Evolutionary conservation across 768 basidiomycete species (phyloP).

Genomic region (Pleurotus giganteus): DNA sequence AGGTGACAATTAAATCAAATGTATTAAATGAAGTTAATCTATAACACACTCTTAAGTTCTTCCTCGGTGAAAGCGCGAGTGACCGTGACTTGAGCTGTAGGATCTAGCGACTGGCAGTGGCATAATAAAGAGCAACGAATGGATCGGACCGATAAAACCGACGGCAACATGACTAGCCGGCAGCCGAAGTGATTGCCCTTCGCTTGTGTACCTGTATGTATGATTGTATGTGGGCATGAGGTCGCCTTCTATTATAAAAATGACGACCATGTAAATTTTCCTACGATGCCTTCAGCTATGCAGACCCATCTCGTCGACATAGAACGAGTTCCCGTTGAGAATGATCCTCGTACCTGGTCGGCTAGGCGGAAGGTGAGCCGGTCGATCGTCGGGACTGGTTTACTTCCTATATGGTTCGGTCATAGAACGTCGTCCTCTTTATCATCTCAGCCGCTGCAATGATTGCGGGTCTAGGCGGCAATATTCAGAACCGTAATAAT

Average conservation of each 20-base stretch:
- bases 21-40: too few relatives aligned
- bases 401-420: not conserved
- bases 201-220: too few relatives aligned
- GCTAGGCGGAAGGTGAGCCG: slow-evolving; percentile 47
- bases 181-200: too few relatives aligned
- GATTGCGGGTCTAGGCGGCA: slow-evolving; percentile 56
- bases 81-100: too few relatives aligned
- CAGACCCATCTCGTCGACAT: slow-evolving; percentile 31
- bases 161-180: too few relatives aligned
- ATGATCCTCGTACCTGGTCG: slow-evolving; percentile 67
- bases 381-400: not conserved
- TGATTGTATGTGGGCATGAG: too few relatives aligned
- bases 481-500: slow-evolving; percentile 63
- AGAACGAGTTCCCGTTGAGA: slow-evolving; percentile 50
- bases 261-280: not conserved
- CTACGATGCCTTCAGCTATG: not conserved
- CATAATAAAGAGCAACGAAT: too few relatives aligned
- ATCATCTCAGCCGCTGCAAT: slow-evolving; percentile 52
- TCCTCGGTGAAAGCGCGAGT: too few relatives aligned
- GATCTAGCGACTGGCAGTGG: too few relatives aligned
- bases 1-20: too few relatives aligned
- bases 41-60: too few relatives aligned
- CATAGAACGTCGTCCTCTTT: slow-evolving; percentile 40
- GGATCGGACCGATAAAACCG: too few relatives aligned
- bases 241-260: not conserved